Evolutionary conservation across 495 filamentous ascomycete species (phyloP), one percentile per base, ranked within the genome.

Genomic region (Bathelium albidoporum): DNA sequence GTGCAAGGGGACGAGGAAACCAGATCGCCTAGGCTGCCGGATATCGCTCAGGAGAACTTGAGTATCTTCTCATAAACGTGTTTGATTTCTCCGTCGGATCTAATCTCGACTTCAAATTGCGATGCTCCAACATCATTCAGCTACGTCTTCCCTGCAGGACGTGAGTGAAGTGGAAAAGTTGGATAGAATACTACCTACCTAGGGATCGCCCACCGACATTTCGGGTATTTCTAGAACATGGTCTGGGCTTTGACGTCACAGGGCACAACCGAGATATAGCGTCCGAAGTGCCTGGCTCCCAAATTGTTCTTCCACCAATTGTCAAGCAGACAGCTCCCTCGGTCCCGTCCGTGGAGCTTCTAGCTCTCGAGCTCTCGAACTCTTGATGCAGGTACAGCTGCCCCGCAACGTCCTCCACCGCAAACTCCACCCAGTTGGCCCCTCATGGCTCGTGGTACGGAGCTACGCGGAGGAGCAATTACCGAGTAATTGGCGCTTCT

Each of bases 401-500:
- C 49, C 49, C 49, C 49, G 49, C 49, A 55, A 29, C 9, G 26
- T 28, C 4, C 29, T 55, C 7, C 9, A 55, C 49, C 22, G 49
- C 20, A 55, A 28, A 29, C 49, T 24, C 49, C 49, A 29, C 49
- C 49, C 20, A 26, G 24, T 9, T 55, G 49, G n/a, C 49, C 49
- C 44, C 9, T 20, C 20, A 12, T 55, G 49, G 20, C 9, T n/a
- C 24, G 5, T 29, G 7, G 9, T 55, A 55, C 49, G 24, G 49
- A 55, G 22, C 49, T 20, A 55, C 49, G 49, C 49, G 49, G 49
- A 55, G 49, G 29, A 55, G 49, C 49, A n/a, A 55, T 55, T 29
- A 28, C 49, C 49, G 49, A 55, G 49, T 28, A 55, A 55, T 55
- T 29, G 49, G 49, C 9, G 22, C n/a, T 5, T 55, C 9, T 55